Evolutionary conservation across 1,284 basidiomycete genomes (phyloP), one percentile per base, ranked within the genome.

Genomic region (Rhodofomes roseus): DNA sequence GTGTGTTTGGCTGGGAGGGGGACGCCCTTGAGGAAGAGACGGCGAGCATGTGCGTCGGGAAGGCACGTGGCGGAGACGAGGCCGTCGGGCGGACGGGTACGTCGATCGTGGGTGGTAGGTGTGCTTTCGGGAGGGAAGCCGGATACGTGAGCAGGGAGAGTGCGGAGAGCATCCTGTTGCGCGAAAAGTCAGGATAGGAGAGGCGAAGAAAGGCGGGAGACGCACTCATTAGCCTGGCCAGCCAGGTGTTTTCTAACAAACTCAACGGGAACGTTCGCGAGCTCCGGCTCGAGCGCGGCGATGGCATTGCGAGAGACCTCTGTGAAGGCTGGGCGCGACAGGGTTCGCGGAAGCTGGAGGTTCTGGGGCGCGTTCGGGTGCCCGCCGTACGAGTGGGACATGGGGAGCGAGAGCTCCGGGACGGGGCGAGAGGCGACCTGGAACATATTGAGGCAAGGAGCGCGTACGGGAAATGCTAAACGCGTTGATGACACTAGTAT

Each of bases 1-100:
- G 71, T 66, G 75, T 61, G 71, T 70, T 60, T 61, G 74, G 41
- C 62, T 60, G 40, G 43, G 66, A 64, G 48, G 62, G 12, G 65
- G 66, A 48, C 62, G 71, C 27, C 65, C 65, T 41, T 68, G 69
- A 70, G n/a, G 74, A 71, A 62, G 79, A 78, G 25, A 86, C 75
- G 11, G 81, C 83, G 14, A 84, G 72, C 70, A 85, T 75, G 63
- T 86, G 85, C 0, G 83, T 82, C 14, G 84, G 84, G 67, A 78
- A 73, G 20, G 77, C 73, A 2, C 71, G 70, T 0, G 73, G 67
- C 61, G 56, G 74, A 52, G 36, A 68, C 65, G n/a, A 66, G 43
- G 29, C 58, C 12, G 65, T 60, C 14, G 70, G 71, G 39, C 68
- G 66, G 29, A 72, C 27, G 23, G 71, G 65, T 57, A 65, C 71